Base-by-base conservation (phyloP, 768 basidiomycete genomes). In the Suillus subaureus region DNA sequence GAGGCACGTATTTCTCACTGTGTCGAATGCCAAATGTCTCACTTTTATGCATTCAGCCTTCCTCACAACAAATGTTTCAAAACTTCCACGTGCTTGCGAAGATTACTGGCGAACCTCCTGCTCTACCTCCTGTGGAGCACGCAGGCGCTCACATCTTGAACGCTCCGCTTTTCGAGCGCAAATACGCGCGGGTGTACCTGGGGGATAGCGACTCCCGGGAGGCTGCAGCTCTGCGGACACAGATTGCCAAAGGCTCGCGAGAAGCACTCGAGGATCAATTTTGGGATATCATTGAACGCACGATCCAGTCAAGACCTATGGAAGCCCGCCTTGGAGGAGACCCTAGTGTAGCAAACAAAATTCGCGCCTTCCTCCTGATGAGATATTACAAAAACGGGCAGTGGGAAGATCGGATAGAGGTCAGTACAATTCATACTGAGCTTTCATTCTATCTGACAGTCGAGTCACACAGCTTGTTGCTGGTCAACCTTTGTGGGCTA, bases 281-380 rank as follows among this genome's bases (percentile, higher is more conserved):
- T 66, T 91, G 89, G 85, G 88, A 91, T 64, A 83, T 93, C 26
- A 71, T 99, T 61, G 94, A 96, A 65, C 86, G 89, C 51, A 91
- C 91, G 0, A 83, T 99, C 18, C 90, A 93, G 63, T 84, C 91
- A 2, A 81, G 93, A 13, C 93, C 94, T 0, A 84, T 87, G 62
- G 93, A 97, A 69, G 97, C 97, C 1, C 82, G 85, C 47, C 82
- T 99, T 6, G 97, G 97, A 18, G 97, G 97, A 31, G 91, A 96
- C 64, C 97, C 97, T 0, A 93, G 92, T 65, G 82, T 96, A 15
- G 82, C 88, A 37, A 97, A 98, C 82, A 94, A 92, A 74, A 87
- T 98, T 51, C 83, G 96, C 12, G 95, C 95, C 0, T 99, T 94
- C 74, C 80, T 96, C 37, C 80, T 91, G 31, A 88, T 98, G 61